Evolutionary conservation across 306 rosid genomes (phyloP), one percentile per base, ranked within the genome.

Genomic region (barrel medic (Medicago truncatula)): DNA sequence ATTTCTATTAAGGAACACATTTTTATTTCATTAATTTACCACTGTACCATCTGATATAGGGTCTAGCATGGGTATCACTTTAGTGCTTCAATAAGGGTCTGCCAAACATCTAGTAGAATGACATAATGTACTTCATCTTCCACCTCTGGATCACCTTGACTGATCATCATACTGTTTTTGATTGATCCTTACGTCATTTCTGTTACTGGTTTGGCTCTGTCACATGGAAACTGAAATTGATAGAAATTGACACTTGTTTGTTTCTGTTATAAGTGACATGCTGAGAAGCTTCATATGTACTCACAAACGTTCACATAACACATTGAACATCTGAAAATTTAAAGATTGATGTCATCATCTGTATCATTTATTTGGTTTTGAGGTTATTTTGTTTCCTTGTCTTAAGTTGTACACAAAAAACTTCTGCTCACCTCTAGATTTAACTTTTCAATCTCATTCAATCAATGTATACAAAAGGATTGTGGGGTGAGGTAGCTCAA

Each of bases 1-100:
- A 54, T 75, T 40, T 58, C 75, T 70, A 38, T 67, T 78, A 25
- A 63, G 75, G 58, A 75, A 64, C 36, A 38, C 50, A 62, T 70
- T 53, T 78, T 54, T 16, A n/a, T 78, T 67, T 9, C 40, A 66
- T 71, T 36, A 56, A n/a, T 10, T 63, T 23, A 58, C 58, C 20
- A 4, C 21, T 41, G 18, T 16, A 60, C 50, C 73, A 28, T 77
- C 49, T 64, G 66, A 63, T 21, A 57, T 20, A 57, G n/a, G 63
- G 36, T 20, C 36, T 57, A 20, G 21, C 36, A 57, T 21, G 6
- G n/a, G 28, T 21, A 57, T 56, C 15, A 56, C 62, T 20, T 56
- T 20, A 56, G 62, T 31, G 36, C 36, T 31, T 31, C 36, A 31
- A 31, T 31, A 5, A 31, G 58, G 23, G 9, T 52, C 1, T 16